Base-by-base conservation (phyloP, 2,329 filamentous ascomycete species). In the Xylaria arbuscula region DNA sequence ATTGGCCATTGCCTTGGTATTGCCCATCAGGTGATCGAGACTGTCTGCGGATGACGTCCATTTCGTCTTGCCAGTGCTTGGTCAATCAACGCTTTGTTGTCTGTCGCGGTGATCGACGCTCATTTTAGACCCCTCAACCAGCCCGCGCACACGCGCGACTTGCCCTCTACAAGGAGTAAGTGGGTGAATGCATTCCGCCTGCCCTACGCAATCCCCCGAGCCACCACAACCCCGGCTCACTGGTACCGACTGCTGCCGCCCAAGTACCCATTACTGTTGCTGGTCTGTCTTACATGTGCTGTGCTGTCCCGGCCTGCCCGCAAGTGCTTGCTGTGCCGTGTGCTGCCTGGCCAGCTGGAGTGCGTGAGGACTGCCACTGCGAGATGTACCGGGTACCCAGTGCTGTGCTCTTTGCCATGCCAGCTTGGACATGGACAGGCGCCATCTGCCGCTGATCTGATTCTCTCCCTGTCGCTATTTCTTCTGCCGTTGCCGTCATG, bases 11-110 rank as follows among this genome's bases (percentile, higher is more conserved):
- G 66, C 69, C 74, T 73, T 81, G 85, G 74, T 77, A 67, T 70
- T 68, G 67, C 68, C 73, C 73, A 81, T 87, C 86, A 87, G 85
- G 84, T 88, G 86, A 88, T 86, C 79, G 69, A 74, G 68, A 66
- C 74, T 71, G 67, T 73, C 83, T 84, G 83, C 83, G 82, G 82
- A 83, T 73, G 72, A 74, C 75, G 77, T 79, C 80, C 77, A 75
- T 75, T 72, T 72, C 55, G 48, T 57, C 73, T 62, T 72, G 72
- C 73, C 62, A 74, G 69, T 62, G 62, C 70, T 69, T 71, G 76
- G 68, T 79, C 77, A 76, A 80, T 79, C 76, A 79, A 73, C 74
- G 71, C 66, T 63, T 70, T 61, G 40, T 56, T 24, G 62, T 67
- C 53, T 56, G 45, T 60, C 66, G 70, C 63, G 53, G 69, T 62